Evolutionary conservation across 2,329 filamentous ascomycete genomes (phyloP), one percentile per base, ranked within the genome.

Genomic region (Thermoascus crustaceus): DNA sequence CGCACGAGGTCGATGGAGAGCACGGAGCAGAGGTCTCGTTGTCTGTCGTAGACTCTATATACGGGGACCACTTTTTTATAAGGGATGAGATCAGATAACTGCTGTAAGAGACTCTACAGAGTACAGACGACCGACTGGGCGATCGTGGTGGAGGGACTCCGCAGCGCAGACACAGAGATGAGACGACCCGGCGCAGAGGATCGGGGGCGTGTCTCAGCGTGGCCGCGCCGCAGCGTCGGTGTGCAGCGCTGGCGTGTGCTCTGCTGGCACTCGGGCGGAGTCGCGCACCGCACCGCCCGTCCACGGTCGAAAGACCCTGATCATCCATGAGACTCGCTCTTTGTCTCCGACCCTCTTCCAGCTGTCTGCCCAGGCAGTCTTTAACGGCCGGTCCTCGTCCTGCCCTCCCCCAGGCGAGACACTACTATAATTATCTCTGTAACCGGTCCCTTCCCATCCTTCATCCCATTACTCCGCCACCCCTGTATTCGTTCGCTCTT

Each of bases 401-500:
- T 22, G 13, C 32, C 30, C 14, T 31, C 17, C 10, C 33, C 11
- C 32, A 30, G 17, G n/a, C 37, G 17, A 23, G 20, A 14, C 22
- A 29, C 26, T 9, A 29, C 26, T 29, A 14, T n/a, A n/a, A n/a
- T n/a, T n/a, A 7, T 29, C 16, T 14, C 26, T 11, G 11, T 13
- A 13, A 9, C 26, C 26, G 14, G 26, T 29, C 14, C 13, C 18
- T 23, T 22, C 24, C 37, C 21, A 11, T 13, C 37, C 29, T 16
- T n/a, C n/a, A n/a, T n/a, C n/a, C n/a, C 38, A 22, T 38, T 39
- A 34, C 41, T 39, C 44, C 41, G 39, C 31, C 36, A 33, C 35
- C 40, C 45, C 46, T 42, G 43, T 45, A 11, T 23, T 16, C 21
- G 30, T 30, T 30, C 22, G 8, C 32, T 37, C 32, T 35, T 38